Base-by-base conservation (phyloP, 2,329 filamentous ascomycete species). In the Pseudogymnoascus sp. region DNA sequence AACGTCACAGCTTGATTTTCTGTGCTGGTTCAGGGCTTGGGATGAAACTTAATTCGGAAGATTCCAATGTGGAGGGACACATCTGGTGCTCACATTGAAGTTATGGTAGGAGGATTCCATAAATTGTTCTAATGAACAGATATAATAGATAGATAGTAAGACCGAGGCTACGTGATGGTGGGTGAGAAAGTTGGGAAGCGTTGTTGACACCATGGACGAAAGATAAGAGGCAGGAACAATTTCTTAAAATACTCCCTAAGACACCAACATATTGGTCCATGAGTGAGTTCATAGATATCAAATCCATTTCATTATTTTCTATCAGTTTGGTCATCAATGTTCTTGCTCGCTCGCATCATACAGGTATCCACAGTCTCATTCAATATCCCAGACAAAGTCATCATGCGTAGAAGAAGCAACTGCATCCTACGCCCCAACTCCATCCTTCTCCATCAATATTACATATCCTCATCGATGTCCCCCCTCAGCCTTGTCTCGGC, bases 401-500 rank as follows among this genome's bases (percentile, higher is more conserved):
- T 55, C 16, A 55, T 55, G 29, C 49, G 49, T 55, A 33, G 29
- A 55, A 33, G 26, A 31, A 55, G n/a, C 49, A 33, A 21, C 29
- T 26, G 19, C n/a, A 55, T 33, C 29, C 49, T 19, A 55, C 49
- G 49, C 49, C 49, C 49, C 29, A 55, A 55, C 23, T 29, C 45
- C 49, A 33, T 7, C n/a, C 29, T 12, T 55, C 26, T 7, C 29
- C 26, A 10, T 55, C 26, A 2, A 33, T 14, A 21, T 55, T 55
- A 55, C 49, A 55, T 55, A 33, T 55, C 49, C 49, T 55, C 49
- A 7, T 55, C 49, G 31, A 19, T 29, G 10, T 33, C 49, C 8
- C 49, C 49, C 16, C 49, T 55, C 49, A 55, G 16, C 79, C 58
- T 38, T 21, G 38, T 80, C 78, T 97, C 92, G 0, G 87, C 92